Conservation (phyloP, 2,329 filamentous ascomycete genomes). For the Fusarium napiforme region DNA sequence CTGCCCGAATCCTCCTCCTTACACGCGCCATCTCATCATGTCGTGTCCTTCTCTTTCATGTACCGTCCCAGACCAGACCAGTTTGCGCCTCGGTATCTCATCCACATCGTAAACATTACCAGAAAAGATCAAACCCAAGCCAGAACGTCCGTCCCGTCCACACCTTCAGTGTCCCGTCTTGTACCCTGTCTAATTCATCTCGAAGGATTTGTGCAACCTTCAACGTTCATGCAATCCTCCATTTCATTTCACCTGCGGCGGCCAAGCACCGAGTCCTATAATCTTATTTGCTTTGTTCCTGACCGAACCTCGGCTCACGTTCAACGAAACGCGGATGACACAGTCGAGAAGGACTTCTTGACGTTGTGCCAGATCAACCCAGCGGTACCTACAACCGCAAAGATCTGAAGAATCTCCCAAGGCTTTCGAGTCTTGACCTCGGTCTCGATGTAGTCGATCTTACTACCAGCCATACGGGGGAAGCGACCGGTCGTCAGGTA, state of each 20-base stretch:
- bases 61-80: background rate
- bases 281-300: conserved; percentile 1
- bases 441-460: conserved; percentile 65
- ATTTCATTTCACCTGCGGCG: background rate
- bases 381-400: conserved; percentile 59
- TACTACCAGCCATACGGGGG: conserved; percentile 71
- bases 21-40: conserved; percentile 15
- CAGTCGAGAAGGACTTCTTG: conserved; percentile 43
- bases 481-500: conserved; percentile 83
- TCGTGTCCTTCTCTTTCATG: conserved; percentile 2
- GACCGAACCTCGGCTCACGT: background rate
- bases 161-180: conserved; percentile 6
- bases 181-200: background rate
- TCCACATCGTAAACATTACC: background rate
- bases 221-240: background rate
- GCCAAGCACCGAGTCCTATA: background rate
- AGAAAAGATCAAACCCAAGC: conserved; percentile 6
- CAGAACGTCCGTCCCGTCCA: conserved; percentile 7
- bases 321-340: conserved; percentile 37
- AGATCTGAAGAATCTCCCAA: conserved; percentile 67
- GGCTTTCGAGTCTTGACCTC: conserved; percentile 64
- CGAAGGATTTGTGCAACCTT: conserved; percentile 10
- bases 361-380: conserved; percentile 56
- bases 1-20: conserved; percentile 27
- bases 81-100: conserved; percentile 37